Evolutionary conservation across 2,329 filamentous ascomycete species (phyloP).

Genomic region (Sclerotinia subarctica): DNA sequence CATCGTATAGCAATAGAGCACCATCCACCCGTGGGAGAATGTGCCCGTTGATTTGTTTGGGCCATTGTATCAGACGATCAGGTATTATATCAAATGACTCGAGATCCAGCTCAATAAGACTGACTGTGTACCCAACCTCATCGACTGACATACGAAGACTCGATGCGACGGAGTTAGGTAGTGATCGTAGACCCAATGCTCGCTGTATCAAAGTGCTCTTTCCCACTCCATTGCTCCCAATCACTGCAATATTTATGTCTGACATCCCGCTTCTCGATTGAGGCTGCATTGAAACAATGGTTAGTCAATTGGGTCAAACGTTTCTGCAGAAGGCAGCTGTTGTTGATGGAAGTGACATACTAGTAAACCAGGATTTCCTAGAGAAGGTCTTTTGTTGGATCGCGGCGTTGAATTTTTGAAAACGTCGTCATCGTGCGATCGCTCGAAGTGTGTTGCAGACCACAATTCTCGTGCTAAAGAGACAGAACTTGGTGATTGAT

Average conservation of each 20-base stretch:
- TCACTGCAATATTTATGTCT: slow-evolving; percentile 62
- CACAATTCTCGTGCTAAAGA: slow-evolving; percentile 38
- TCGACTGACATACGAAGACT: slow-evolving; percentile 58
- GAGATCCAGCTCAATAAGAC: slow-evolving; percentile 62
- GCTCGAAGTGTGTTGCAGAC: slow-evolving; percentile 31
- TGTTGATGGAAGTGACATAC: slow-evolving; percentile 26
- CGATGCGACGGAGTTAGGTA: slow-evolving; percentile 53
- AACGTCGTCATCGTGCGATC: slow-evolving; percentile 24
- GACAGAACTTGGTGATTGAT: slow-evolving; percentile 41
- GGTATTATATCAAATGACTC: slow-evolving; percentile 62
- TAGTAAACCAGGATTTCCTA: slow-evolving; percentile 31
- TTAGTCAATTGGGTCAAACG: not conserved
- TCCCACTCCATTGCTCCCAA: slow-evolving; percentile 63
- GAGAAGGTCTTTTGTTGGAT: slow-evolving; percentile 23
- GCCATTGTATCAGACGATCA: slow-evolving; percentile 60
- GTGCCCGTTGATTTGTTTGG: slow-evolving; percentile 65
- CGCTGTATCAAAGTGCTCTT: slow-evolving; percentile 67
- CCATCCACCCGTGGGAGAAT: slow-evolving; percentile 76
- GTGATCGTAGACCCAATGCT: slow-evolving; percentile 53
- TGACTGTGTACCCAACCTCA: slow-evolving; percentile 55
- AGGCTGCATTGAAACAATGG: slow-evolving; percentile 27
- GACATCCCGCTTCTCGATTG: slow-evolving; percentile 42
- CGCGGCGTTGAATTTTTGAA: slow-evolving; percentile 23
- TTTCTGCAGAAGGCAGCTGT: not conserved
- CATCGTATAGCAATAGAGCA: slow-evolving; percentile 83